phyloP scores from a whole-genome alignment of 495 filamentous ascomycete genomes.

The Hapsidospora chrysogenum region DNA sequence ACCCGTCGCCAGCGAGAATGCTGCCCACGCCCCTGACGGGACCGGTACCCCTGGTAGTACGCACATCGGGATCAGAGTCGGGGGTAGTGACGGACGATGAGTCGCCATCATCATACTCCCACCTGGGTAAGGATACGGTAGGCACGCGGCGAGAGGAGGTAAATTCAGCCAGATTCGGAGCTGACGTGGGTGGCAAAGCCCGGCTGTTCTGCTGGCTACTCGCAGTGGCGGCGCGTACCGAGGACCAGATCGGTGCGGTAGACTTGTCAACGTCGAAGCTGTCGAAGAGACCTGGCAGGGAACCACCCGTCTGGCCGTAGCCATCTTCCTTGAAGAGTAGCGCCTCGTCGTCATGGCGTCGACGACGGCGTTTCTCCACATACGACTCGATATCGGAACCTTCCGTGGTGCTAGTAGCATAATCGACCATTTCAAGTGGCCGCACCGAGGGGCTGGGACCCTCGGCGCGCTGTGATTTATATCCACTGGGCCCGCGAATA shows the following conservation, averaged over 20 bases:
- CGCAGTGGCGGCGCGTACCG: background rate
- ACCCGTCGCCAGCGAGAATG: background rate
- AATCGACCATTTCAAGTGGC: background rate
- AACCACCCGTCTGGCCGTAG: slow-evolving; percentile 15
- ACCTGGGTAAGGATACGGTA: too few species aligned
- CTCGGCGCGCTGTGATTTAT: background rate
- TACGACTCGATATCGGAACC: background rate
- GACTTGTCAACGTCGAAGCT: background rate
- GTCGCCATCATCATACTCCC: background rate
- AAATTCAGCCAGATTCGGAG: background rate
- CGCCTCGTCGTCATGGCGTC: slow-evolving; percentile 21
- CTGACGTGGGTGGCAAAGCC: background rate
- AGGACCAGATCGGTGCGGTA: too few species aligned
- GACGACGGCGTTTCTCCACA: background rate
- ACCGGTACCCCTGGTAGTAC: background rate
- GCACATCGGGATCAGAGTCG: background rate
- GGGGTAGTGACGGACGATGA: background rate
- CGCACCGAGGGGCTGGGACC: background rate
- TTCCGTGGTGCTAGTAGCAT: background rate
- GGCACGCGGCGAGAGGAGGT: background rate
- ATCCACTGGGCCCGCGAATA: background rate
- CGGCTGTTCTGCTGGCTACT: background rate
- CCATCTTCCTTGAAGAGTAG: slow-evolving; percentile 23
- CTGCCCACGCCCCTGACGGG: background rate
- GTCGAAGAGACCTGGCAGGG: slow-evolving; percentile 21